phyloP scores from a whole-genome alignment of 345 rosid species.

The Eucalyptus guilfoylei region DNA sequence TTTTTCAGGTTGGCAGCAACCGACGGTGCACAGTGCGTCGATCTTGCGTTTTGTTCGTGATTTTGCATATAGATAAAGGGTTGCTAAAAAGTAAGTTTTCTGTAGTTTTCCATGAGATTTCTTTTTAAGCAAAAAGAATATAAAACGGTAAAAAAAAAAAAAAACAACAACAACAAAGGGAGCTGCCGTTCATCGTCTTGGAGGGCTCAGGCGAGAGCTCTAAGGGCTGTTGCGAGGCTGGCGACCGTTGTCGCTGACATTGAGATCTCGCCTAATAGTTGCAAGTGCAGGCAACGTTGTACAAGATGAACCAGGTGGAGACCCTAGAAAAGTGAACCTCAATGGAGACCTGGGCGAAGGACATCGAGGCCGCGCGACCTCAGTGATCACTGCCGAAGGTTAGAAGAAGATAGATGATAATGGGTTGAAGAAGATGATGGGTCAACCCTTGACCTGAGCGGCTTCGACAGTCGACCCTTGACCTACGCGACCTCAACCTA shows the following conservation, averaged over 20 bases:
- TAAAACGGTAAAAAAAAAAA: not conserved
- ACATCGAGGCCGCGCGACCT: not conserved
- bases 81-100: not conserved
- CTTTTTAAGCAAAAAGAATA: not conserved
- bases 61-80: not conserved
- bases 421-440: not conserved
- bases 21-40: not conserved
- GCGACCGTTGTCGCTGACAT: not conserved
- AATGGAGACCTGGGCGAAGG: not conserved
- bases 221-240: not conserved
- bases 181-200: not conserved
- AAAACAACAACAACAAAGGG: not conserved
- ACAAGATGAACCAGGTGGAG: not conserved
- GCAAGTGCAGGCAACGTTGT: fast-evolving
- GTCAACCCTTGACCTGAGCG: not conserved
- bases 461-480: not conserved
- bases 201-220: not conserved
- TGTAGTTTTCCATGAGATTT: not conserved
- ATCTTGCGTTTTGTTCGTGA: not conserved
- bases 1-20: not conserved
- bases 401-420: not conserved
- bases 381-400: not conserved
- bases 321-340: not conserved
- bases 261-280: not conserved
- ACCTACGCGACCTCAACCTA: not conserved